These are phyloP conservation scores for Saccharomyces mikatae DNA, from an alignment of 805 yeast genomes.

Conservation along the genomic window DNA sequence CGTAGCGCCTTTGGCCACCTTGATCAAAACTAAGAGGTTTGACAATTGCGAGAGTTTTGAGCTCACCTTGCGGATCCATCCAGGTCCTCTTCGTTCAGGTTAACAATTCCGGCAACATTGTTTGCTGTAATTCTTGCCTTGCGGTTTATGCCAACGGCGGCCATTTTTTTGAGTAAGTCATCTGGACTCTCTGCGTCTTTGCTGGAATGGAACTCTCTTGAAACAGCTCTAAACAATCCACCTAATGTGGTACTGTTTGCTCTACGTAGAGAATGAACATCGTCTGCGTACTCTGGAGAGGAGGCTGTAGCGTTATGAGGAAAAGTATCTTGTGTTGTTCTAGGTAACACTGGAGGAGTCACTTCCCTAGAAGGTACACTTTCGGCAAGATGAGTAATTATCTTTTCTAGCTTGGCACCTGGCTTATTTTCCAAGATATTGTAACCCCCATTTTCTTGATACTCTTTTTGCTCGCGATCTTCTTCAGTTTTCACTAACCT, in stretches of 20 bases:
- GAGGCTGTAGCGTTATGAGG: slow-evolving; percentile 10
- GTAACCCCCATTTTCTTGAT: slow-evolving; percentile 21
- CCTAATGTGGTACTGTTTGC: not conserved
- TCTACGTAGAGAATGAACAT: not conserved
- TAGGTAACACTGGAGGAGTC: slow-evolving; percentile 8
- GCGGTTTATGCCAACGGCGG: not conserved
- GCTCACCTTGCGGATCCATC: not conserved
- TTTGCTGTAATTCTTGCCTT: not conserved
- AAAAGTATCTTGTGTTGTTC: slow-evolving; percentile 23
- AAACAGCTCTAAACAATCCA: not conserved
- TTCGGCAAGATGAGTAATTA: slow-evolving; percentile 20
- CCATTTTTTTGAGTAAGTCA: not conserved
- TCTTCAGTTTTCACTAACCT: slow-evolving; percentile 11
- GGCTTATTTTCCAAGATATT: slow-evolving; percentile 30
- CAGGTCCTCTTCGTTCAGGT: not conserved
- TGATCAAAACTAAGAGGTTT: not conserved
- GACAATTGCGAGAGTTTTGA: not conserved
- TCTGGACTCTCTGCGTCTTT: not conserved
- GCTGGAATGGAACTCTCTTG: not conserved
- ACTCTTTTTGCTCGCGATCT: slow-evolving; percentile 24
- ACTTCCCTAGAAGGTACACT: slow-evolving; percentile 2
- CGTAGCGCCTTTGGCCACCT: not conserved
- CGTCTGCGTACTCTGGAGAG: not conserved
- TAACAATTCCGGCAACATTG: not conserved
- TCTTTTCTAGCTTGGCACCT: slow-evolving; percentile 31